phyloP scores from a whole-genome alignment of 2,329 filamentous ascomycete genomes.

The Coleophoma cylindrospora region DNA sequence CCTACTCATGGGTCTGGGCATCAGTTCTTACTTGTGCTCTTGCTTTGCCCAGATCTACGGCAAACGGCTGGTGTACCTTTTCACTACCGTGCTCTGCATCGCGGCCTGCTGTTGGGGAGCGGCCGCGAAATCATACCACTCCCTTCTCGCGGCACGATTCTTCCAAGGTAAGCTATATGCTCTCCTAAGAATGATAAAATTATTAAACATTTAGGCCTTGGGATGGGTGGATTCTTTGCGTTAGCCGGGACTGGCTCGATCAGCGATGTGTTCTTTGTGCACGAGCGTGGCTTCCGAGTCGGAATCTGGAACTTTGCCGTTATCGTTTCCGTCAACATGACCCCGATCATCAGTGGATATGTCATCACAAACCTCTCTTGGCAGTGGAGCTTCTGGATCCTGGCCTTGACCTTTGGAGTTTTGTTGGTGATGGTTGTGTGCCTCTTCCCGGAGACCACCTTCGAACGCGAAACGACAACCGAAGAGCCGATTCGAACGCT shows the following conservation, averaged over 20 bases:
- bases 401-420: conserved; percentile 27
- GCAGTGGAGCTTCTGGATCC: conserved; percentile 13
- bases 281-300: conserved; percentile 9
- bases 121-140: conserved; percentile 1
- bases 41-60: conserved; percentile 5
- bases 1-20: conserved; percentile 9
- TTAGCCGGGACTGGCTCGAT: conserved; percentile 9
- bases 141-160: conserved; percentile 6
- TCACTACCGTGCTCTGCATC: conserved; percentile 2
- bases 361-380: conserved; percentile 25
- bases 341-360: conserved; percentile 29
- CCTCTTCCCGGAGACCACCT: conserved; percentile 35
- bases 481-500: background rate
- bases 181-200: background rate
- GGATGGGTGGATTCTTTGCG: conserved; percentile 9
- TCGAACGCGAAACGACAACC: conserved; percentile 3
- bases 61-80: conserved; percentile 4
- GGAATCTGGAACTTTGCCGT: conserved; percentile 9
- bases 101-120: conserved; percentile 4
- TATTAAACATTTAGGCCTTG: conserved; percentile 1
- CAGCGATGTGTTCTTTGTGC: conserved; percentile 9
- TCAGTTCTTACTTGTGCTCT: conserved; percentile 5
- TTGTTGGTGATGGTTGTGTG: conserved; percentile 33
- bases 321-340: background rate
- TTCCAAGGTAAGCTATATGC: conserved; percentile 5